phyloP scores from a whole-genome alignment of 352 stramenopile genomes.

The Vaucheria bursata region DNA sequence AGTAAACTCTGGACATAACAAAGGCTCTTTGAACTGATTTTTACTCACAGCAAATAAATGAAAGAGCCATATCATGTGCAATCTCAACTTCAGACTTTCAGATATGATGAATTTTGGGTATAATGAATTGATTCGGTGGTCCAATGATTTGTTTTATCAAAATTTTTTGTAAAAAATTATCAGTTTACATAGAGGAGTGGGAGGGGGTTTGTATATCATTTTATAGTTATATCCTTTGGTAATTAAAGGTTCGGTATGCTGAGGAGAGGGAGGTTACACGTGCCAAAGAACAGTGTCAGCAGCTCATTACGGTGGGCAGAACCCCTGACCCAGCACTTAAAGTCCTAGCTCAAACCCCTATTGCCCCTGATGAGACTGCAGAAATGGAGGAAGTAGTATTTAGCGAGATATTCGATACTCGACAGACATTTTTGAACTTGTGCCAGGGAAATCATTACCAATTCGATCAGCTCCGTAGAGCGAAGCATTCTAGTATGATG shows the following conservation, averaged over 20 bases:
- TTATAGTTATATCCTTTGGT: too few relatives aligned
- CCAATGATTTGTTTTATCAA: neutral
- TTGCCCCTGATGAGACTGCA: conserved; percentile 83
- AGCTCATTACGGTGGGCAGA: neutral
- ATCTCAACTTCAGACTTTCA: too few relatives aligned
- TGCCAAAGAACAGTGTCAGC: conserved; percentile 14
- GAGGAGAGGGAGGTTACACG: conserved; percentile 15
- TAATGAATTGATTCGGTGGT: neutral
- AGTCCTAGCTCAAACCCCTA: conserved; percentile 57
- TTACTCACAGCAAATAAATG: too few relatives aligned
- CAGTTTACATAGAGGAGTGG: neutral
- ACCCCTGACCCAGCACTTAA: conserved; percentile 47
- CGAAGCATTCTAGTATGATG: conserved; percentile 96
- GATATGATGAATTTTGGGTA: too few relatives aligned
- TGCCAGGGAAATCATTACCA: conserved; percentile 97
- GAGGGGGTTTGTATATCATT: too few relatives aligned
- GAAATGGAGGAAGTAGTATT: conserved; percentile 91
- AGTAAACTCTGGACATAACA: too few relatives aligned
- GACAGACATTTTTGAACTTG: conserved; percentile 92
- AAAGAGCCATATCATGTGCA: too few relatives aligned
- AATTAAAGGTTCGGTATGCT: conserved; percentile 16
- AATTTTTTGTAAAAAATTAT: neutral
- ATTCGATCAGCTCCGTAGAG: conserved; percentile 92
- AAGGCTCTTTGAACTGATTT: too few relatives aligned
- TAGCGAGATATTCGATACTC: conserved; percentile 83